Evolutionary conservation across 306 rosid species (phyloP).

Genomic region (Crotalaria pallida): DNA sequence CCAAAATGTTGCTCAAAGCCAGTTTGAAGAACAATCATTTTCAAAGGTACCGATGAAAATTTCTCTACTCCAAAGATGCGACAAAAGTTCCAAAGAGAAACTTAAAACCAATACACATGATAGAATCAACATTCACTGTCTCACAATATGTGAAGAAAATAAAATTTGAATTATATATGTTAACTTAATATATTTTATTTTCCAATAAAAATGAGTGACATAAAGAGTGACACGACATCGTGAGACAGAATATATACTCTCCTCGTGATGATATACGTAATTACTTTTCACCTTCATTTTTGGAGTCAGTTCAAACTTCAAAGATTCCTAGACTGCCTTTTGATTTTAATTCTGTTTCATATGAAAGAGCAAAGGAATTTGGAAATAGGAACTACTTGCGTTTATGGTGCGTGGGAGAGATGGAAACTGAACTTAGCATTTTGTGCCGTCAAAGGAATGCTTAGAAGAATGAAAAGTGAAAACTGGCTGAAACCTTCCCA

Average conservation of each 20-base stretch:
- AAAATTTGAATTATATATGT: no score
- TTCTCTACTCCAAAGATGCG: constrained; percentile 26
- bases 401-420: constrained; percentile 21
- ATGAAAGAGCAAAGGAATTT: background rate
- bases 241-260: no score
- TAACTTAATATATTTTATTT: no score
- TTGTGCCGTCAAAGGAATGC: background rate
- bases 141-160: no score
- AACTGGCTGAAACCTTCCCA: background rate
- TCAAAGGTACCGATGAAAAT: constrained; percentile 25
- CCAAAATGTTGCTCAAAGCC: background rate
- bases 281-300: constrained; percentile 24
- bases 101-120: constrained; percentile 14
- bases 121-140: no score
- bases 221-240: no score
- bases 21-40: background rate
- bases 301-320: constrained; percentile 33
- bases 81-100: constrained; percentile 29
- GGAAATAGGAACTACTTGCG: background rate
- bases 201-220: no score
- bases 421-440: background rate
- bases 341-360: background rate
- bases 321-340: background rate
- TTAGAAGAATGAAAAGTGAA: background rate
- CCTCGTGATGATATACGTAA: constrained; percentile 24